phyloP scores from a whole-genome alignment of 345 rosid species.

The Toxicodendron radicans region DNA sequence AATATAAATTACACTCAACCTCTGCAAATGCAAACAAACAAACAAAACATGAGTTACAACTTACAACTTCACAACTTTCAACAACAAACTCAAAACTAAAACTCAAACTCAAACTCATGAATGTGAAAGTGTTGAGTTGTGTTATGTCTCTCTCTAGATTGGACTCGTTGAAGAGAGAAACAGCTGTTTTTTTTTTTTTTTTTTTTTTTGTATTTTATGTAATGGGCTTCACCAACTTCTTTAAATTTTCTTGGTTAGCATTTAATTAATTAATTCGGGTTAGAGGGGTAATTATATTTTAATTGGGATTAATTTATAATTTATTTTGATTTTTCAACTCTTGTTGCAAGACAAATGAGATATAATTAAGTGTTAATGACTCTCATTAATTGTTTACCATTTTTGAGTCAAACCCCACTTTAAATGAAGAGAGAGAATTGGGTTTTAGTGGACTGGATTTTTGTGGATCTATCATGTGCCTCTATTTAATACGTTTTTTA shows the following conservation, averaged over 20 bases:
- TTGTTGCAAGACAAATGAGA: conserved; percentile 17
- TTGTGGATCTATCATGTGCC: conserved; percentile 9
- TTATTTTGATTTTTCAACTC: not conserved
- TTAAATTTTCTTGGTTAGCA: conserved; percentile 7
- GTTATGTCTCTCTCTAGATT: conserved; percentile 3
- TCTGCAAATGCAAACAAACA: conserved; percentile 27
- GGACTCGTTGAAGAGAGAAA: conserved; percentile 6
- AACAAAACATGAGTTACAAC: conserved; percentile 4
- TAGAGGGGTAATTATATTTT: not conserved
- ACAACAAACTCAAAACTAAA: too few species aligned
- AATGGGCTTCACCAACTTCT: conserved; percentile 23
- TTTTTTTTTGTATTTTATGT: not conserved
- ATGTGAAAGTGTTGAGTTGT: not conserved
- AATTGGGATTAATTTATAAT: not conserved
- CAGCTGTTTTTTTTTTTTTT: not conserved
- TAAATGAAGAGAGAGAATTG: conserved; percentile 2
- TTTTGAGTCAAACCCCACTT: conserved; percentile 26
- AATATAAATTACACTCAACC: not conserved
- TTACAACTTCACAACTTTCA: not conserved
- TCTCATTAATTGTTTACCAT: conserved; percentile 3
- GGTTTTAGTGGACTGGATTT: conserved; percentile 11
- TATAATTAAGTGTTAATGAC: not conserved
- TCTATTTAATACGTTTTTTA: conserved; percentile 13
- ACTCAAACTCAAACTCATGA: not conserved
- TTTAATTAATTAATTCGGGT: not conserved